Evolutionary conservation across 345 rosid species (phyloP).

Genomic region (Viola odorata): DNA sequence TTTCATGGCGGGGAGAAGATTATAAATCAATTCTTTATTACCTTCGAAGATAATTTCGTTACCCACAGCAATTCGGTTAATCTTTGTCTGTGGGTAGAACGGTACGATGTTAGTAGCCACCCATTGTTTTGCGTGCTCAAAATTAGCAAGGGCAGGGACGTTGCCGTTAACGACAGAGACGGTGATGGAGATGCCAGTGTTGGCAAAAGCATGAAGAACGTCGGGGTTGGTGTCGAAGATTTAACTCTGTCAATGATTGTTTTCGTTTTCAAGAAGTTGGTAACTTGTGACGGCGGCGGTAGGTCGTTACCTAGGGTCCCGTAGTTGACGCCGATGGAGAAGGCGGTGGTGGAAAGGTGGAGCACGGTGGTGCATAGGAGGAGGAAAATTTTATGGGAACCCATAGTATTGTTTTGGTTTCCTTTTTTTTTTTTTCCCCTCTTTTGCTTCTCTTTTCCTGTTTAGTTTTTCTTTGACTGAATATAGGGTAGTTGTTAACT

Average conservation of each 20-base stretch:
- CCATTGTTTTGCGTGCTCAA: conserved; percentile 47
- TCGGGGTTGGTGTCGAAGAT: conserved; percentile 25
- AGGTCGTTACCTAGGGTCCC: conserved; percentile 25
- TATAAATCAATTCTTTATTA: conserved; percentile 29
- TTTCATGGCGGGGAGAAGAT: conserved; percentile 28
- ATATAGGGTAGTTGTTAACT: too few relatives aligned
- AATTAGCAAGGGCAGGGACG: conserved; percentile 47
- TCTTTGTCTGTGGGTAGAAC: conserved; percentile 56
- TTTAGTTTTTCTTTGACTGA: too few relatives aligned
- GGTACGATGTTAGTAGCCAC: conserved; percentile 47
- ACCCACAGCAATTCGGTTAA: conserved; percentile 54
- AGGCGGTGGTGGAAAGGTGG: conserved; percentile 14
- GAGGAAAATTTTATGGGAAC: not conserved
- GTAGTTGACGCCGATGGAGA: conserved; percentile 24
- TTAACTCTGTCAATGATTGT: conserved; percentile 23
- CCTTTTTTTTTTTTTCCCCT: too few relatives aligned
- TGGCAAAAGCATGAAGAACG: conserved; percentile 21
- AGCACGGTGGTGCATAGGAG: conserved; percentile 5
- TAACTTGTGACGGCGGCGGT: conserved; percentile 23
- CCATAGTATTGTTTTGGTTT: too few relatives aligned
- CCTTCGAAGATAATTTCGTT: conserved; percentile 53
- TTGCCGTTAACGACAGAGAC: conserved; percentile 35
- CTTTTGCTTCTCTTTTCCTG: too few relatives aligned
- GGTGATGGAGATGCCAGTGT: conserved; percentile 14
- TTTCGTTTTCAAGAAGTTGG: conserved; percentile 19